Base-by-base conservation (phyloP, 371 early-diverging fungal genomes). In the Zopfochytrium polystomum region DNA sequence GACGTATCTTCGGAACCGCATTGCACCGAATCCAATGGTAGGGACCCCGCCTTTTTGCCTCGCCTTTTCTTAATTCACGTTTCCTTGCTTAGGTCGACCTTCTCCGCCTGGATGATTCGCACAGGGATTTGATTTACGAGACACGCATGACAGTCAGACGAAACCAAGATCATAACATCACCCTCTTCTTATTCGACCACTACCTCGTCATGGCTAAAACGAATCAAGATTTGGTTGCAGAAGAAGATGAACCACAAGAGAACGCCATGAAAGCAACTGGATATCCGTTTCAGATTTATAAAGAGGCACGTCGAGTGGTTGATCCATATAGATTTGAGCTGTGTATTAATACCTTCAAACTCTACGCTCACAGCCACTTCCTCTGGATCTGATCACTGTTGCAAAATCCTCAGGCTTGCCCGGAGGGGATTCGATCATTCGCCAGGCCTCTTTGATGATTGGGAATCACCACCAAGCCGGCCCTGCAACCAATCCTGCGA, bases 111-210 rank as follows among this genome's bases (percentile, higher is more conserved):
- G 7, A 23, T 15, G 46, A 47, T 47, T 31, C 44, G 18, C 20
- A 23, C 13, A 26, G 57, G 26, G 15, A 27, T 18, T 34, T 27
- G 18, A 47, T 57, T 44, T 57, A 57, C 47, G 9, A 47, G 30
- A 57, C 57, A 44, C 44, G 47, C 3, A 15, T 57, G 7, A 31
- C 9, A 15, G 44, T 23, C 29, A 31, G 26, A 20, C 34, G n/a
- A n/a, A 1, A n/a, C 11, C 20, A 7, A 55, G 27, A 18, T 6
- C 57, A 31, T 25, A 11, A 46, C 44, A 33, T 57, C 22, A 48
- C 44, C 13, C 26, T 57, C 30, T 18, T 27, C 29, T 27, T 57
- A 30, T 31, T 57, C 22, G 57, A 57, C 25, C 44, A 57, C 57
- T 57, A 27, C 30, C 11, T 57, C 7, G 45, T 33, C 2, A 57